Percentiles rank a stretch among this genome's conserved stretches.
phyloP scores from a whole-genome alignment of 2,329 filamentous ascomycete genomes.

The Aspergillus sp. region DNA sequence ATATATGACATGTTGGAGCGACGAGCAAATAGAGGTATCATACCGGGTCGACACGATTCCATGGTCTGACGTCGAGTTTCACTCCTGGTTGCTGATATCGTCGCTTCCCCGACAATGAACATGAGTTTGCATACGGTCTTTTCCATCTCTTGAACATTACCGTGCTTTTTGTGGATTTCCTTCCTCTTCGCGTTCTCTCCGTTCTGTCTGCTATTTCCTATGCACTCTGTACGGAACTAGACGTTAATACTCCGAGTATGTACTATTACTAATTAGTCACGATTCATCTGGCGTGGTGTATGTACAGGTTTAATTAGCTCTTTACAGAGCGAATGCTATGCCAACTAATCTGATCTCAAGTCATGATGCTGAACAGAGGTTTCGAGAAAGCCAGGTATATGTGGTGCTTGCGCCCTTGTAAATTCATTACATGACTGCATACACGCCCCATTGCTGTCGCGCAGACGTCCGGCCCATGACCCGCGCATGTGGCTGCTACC shows the following conservation, averaged over 20 bases:
- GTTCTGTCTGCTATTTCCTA: background rate
- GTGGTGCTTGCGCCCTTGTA: no score
- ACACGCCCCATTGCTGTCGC: no score
- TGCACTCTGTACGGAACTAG: background rate
- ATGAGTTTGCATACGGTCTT: no score
- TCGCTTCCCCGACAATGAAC: background rate
- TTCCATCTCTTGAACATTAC: no score
- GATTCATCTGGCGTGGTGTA: conserved; percentile 6
- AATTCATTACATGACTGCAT: no score
- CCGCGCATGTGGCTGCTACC: background rate
- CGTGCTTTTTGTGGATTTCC: background rate
- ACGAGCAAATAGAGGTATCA: no score
- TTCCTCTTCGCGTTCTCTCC: no score
- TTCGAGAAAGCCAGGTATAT: no score
- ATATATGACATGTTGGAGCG: background rate
- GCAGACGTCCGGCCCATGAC: background rate
- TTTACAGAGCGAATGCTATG: background rate
- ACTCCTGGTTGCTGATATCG: background rate
- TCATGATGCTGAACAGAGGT: no score
- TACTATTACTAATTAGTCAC: conserved; percentile 11
- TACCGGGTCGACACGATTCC: no score
- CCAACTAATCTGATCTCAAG: no score
- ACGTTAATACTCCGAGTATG: conserved; percentile 12
- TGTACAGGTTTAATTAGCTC: conserved; percentile 4
- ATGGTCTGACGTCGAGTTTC: no score